Evolutionary conservation across 202 grass and related monocot species (phyloP), one percentile per base, ranked within the genome.

Genomic region (Schoenoplectus tabernaemontani): DNA sequence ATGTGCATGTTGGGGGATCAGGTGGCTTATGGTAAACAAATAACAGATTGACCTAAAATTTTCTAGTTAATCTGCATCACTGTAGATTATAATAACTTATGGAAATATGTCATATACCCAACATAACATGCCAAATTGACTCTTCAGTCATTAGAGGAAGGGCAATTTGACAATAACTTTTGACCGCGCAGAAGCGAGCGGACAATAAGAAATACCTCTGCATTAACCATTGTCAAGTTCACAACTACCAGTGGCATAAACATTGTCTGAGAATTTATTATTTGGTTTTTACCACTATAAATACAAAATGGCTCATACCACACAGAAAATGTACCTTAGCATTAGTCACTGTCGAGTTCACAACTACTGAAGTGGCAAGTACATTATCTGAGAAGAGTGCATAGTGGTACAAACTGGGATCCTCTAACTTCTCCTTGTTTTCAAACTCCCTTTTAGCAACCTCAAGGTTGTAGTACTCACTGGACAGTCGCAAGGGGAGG

Each of bases 301-400:
- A 6, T 43, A 65, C 5, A 79, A 34, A 83, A 2, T 6, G 0
- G 11, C 76, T 83, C 65, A 64, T 7, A 30, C 2, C 23, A 50
- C 64, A 58, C 23, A 56, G 0, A 83, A 61, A 41, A 20, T 37
- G 24, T 85, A 97, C 90, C 88, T 97, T 93, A 73, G 93, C 90
- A 83, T 93, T 76, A 78, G 82, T 74, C 62, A 93, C 77, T 72
- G 93, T 91, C 2, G 90, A 97, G 51, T 97, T 97, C 41, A 97
- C 88, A 72, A 93, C 93, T 37, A 93, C 93, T 79, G 87, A 86
- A 83, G 88, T 68, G 28, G 90, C 88, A 81, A 97, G 88, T 61
- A 97, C 83, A 78, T 97, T 97, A 83, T 97, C 93, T 16, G 90
- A 93, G 80, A 97, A 93, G 54, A 97, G 75, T 4, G 88, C 90